These are phyloP conservation scores for Aureobasidium leucospermi DNA, from an alignment of 2,329 filamentous ascomycete species.

Conservation along the genomic window DNA sequence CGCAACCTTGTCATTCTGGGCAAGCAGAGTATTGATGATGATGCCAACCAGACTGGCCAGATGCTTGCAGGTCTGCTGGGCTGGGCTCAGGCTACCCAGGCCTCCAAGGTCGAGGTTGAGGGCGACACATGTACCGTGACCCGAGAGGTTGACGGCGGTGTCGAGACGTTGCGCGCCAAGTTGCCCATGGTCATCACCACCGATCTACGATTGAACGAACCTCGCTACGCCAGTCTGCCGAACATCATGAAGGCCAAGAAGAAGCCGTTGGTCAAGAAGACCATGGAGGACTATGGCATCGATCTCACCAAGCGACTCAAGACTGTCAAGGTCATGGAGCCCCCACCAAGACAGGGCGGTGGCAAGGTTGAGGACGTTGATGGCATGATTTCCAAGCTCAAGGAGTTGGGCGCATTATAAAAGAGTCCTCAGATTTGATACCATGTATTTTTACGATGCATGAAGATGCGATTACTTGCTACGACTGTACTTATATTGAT, in stretches of 20 bases:
- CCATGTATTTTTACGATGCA: conserved; percentile 9
- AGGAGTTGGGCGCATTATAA: conserved; percentile 88
- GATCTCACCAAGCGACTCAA: conserved; percentile 71
- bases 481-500: background rate
- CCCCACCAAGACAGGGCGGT: conserved; percentile 77
- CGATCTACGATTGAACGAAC: conserved; percentile 89
- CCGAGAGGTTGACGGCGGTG: conserved; percentile 90
- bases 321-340: conserved; percentile 85
- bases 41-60: conserved; percentile 91
- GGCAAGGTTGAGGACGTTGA: conserved; percentile 97
- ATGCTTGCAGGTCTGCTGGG: conserved; percentile 90
- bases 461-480: conserved; percentile 4
- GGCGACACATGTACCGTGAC: conserved; percentile 68
- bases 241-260: conserved; percentile 99
- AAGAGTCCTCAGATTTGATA: background rate
- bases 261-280: conserved; percentile 95
- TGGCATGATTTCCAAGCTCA: conserved; percentile 86
- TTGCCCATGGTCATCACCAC: conserved; percentile 93
- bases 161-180: conserved; percentile 78
- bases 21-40: conserved; percentile 98
- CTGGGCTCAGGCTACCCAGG: conserved; percentile 94
- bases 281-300: conserved; percentile 71
- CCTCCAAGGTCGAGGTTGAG: conserved; percentile 72
- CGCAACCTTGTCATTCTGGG: conserved; percentile 89
- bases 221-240: conserved; percentile 86